Evolutionary conservation across 1,139 yeast species (phyloP), one percentile per base, ranked within the genome.

Genomic region (Taiozyma onychis): DNA sequence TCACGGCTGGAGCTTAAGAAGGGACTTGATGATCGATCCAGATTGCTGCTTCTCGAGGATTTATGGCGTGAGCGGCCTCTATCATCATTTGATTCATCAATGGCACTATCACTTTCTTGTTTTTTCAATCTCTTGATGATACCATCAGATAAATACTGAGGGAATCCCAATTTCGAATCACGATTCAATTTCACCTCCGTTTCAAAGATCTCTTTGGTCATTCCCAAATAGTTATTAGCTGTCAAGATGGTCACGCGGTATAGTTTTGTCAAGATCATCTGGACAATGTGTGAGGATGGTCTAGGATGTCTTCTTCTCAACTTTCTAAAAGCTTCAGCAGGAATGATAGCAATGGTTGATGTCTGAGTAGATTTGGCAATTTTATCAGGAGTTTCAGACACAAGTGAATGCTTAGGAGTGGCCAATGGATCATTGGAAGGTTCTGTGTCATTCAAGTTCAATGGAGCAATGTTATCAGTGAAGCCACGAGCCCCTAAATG

Each of bases 241-340:
- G 97, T 88, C 63, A 86, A 93, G 69, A 91, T 83, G 0, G 98
- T 91, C 7, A 93, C 97, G 59, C 95, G 79, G 65, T 89, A 89
- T 51, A 93, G 74, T 55, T 96, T 78, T 1, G 96, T 85, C 54
- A 91, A 72, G 18, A 93, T 89, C 80, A 93, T 90, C 57, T 95
- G 96, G 9, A 93, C 95, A 44, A 93, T 91, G 66, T 91, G 97
- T 0, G 97, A 88, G 0, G 97, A 85, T 0, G 97, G 88, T 57
- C 87, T 81, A 8, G 99, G 98, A 63, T 84, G 88, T 59, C 84
- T 88, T 39, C 73, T 64, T 14, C 88, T 86, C 44, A 93, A 77
- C 51, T 87, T 73, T 50, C 80, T 77, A 60, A 93, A 93, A 0
- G 98, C 89, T 52, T 81, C 82, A 2, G 84, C 81, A 0, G 99